These are phyloP conservation scores for Saccharomyces paradoxus DNA, from an alignment of 805 yeast species.

Conservation along the genomic window DNA sequence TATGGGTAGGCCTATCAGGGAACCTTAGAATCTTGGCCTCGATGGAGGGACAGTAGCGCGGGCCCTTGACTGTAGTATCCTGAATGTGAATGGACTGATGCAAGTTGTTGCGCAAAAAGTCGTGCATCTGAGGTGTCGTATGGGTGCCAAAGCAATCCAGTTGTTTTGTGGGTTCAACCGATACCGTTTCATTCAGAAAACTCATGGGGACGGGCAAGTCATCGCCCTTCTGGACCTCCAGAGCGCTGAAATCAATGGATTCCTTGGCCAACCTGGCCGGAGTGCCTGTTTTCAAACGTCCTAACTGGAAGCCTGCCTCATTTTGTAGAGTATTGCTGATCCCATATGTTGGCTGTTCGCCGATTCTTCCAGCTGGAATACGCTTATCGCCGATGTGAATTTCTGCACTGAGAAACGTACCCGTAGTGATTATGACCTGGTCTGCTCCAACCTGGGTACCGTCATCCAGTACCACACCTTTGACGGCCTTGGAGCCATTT, in stretches of 20 bases:
- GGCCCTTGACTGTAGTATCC: conserved; percentile 84
- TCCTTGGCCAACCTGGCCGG: conserved; percentile 79
- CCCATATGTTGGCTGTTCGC: conserved; percentile 87
- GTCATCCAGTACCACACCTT: conserved; percentile 66
- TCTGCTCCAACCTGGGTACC: conserved; percentile 53
- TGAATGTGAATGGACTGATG: conserved; percentile 82
- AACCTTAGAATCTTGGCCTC: conserved; percentile 83
- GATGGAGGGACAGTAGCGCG: conserved; percentile 94
- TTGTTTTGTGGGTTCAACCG: conserved; percentile 42
- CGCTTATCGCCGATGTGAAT: conserved; percentile 79
- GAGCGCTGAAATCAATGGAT: conserved; percentile 58
- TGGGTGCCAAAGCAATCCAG: conserved; percentile 66
- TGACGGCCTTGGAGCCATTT: conserved; percentile 26
- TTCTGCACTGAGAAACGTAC: conserved; percentile 91
- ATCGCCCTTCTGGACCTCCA: conserved; percentile 73
- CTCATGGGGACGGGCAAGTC: conserved; percentile 86
- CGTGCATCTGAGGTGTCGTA: conserved; percentile 71
- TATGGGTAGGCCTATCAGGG: conserved; percentile 64
- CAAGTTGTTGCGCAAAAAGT: conserved; percentile 57
- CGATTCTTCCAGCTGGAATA: conserved; percentile 88
- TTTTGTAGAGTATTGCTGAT: conserved; percentile 61
- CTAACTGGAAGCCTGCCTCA: conserved; percentile 72
- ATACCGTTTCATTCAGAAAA: conserved; percentile 61
- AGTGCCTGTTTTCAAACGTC: conserved; percentile 92
- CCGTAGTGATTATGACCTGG: conserved; percentile 84